Conservation (phyloP, 345 rosid species). For the Rhizophora mangle region DNA sequence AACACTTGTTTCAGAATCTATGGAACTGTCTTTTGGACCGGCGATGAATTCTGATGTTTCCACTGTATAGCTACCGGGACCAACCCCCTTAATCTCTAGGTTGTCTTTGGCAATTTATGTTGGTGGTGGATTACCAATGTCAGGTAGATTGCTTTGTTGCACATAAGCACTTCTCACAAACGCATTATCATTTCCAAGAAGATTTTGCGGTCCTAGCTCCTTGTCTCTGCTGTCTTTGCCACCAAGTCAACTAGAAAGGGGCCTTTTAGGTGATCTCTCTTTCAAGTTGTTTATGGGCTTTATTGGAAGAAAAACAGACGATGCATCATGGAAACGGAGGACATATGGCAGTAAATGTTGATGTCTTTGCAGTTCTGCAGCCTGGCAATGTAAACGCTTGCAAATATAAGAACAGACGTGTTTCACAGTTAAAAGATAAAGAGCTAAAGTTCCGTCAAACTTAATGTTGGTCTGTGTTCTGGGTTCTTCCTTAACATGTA, state of each 20-base stretch:
- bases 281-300: constrained; percentile 49
- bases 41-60: constrained; percentile 40
- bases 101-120: constrained; percentile 54
- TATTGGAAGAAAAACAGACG: constrained; percentile 79
- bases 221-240: constrained; percentile 39
- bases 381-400: constrained; percentile 40
- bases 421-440: constrained; percentile 7
- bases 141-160: constrained; percentile 35
- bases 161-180: constrained; percentile 31
- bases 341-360: constrained; percentile 76
- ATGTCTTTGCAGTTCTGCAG: constrained; percentile 85
- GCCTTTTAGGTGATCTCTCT: constrained; percentile 59
- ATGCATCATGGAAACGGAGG: constrained; percentile 58
- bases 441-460: constrained; percentile 26
- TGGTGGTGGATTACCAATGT: constrained; percentile 39
- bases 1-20: constrained; percentile 43
- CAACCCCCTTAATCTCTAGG: constrained; percentile 65
- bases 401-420: constrained; percentile 16
- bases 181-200: constrained; percentile 36
- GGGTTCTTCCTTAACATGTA: constrained; percentile 81
- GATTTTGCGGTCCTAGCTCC: constrained; percentile 34
- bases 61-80: constrained; percentile 47
- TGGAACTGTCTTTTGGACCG: constrained; percentile 49
- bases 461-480: constrained; percentile 73
- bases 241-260: constrained; percentile 44